These are phyloP conservation scores for Dorcoceras hygrometricum DNA, from an alignment of 257 asterid genomes.

Conservation along the genomic window DNA sequence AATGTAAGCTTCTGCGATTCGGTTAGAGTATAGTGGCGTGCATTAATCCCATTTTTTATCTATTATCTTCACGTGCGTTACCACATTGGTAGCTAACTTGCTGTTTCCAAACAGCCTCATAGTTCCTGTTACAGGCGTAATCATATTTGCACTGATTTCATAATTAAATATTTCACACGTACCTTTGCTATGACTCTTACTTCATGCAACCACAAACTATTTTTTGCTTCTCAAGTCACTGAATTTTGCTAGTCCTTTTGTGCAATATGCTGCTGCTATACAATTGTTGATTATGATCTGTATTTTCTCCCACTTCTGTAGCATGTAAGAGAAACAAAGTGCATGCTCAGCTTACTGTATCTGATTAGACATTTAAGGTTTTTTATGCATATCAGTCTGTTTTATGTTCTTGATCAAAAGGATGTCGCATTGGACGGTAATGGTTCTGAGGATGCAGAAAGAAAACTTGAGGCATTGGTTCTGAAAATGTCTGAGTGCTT, in stretches of 20 bases:
- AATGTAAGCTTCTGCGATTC: not conserved
- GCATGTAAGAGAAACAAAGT: not conserved
- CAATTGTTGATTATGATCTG: slow-evolving; percentile 8
- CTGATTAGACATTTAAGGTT: slow-evolving; percentile 18
- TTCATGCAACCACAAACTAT: not conserved
- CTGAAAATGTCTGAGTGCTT: slow-evolving; percentile 66
- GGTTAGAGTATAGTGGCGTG: not conserved
- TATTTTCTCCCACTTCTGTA: slow-evolving; percentile 12
- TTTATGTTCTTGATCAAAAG: not conserved
- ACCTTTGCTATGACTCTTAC: not conserved
- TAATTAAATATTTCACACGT: not conserved
- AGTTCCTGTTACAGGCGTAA: not conserved
- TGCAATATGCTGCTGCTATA: not conserved
- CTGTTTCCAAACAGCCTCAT: not conserved
- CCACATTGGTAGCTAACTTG: no score
- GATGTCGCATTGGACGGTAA: slow-evolving; percentile 43
- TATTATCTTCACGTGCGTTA: no score
- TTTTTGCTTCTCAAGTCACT: not conserved
- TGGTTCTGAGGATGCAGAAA: slow-evolving; percentile 43
- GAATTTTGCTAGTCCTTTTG: not conserved
- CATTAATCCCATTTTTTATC: no score
- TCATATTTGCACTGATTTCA: not conserved
- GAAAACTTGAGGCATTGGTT: slow-evolving; percentile 44
- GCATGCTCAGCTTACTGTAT: slow-evolving; percentile 1
- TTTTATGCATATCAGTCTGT: slow-evolving; percentile 12